Evolutionary conservation across 2,329 filamentous ascomycete species (phyloP).

Genomic region (Penicillium corylophilum): DNA sequence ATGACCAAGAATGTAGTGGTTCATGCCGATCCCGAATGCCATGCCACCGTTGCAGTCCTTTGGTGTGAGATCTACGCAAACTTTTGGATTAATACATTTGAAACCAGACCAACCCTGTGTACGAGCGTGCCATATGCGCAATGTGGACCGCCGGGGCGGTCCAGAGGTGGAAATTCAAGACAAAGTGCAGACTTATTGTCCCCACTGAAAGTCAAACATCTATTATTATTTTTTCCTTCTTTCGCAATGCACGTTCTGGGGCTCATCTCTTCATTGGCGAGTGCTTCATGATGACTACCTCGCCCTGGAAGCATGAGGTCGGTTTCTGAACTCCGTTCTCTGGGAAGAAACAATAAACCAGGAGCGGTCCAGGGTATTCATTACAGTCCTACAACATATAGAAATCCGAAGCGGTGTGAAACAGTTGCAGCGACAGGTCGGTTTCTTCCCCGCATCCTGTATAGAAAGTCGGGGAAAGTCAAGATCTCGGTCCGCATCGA

Average conservation of each 20-base stretch:
- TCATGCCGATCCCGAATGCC: constrained; percentile 2
- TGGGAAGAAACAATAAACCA: not conserved
- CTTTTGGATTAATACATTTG: not conserved
- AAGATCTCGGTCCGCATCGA: constrained; percentile 2
- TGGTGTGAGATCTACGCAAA: not conserved
- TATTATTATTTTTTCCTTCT: not conserved
- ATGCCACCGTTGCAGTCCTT: not conserved
- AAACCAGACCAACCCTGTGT: constrained; percentile 8
- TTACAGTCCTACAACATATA: not conserved
- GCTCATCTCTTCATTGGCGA: not conserved
- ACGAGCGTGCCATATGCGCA: not conserved
- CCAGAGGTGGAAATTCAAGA: not conserved
- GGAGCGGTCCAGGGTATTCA: not conserved
- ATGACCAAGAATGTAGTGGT: not conserved
- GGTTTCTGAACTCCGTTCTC: not conserved
- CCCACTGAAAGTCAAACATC: not conserved
- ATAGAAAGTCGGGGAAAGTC: constrained; percentile 1
- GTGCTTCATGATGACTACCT: not conserved
- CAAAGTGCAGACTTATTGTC: not conserved
- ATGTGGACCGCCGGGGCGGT: not conserved
- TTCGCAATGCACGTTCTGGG: too few relatives aligned
- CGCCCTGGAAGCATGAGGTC: not conserved
- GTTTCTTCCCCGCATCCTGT: constrained; percentile 4
- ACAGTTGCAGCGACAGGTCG: constrained; percentile 3
- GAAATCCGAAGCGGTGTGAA: constrained; percentile 8